Conservation (phyloP, 2,329 filamentous ascomycete genomes). For the Cladosporium sp. region DNA sequence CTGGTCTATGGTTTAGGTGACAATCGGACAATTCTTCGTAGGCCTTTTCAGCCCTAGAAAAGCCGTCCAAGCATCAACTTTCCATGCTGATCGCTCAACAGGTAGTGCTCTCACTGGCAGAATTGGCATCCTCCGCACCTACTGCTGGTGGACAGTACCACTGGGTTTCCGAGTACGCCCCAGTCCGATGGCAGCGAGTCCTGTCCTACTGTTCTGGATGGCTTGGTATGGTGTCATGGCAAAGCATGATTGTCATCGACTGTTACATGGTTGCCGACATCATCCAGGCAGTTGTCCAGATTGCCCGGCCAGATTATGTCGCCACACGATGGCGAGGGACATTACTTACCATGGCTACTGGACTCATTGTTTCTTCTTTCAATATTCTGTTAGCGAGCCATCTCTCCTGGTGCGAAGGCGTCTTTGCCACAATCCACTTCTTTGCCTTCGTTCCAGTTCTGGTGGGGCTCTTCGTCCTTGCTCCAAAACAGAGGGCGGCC, state of each 20-base stretch:
- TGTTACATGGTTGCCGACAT: conserved; percentile 8
- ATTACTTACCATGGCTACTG: conserved; percentile 21
- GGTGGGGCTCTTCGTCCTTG: conserved; percentile 24
- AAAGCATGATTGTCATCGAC: conserved; percentile 9
- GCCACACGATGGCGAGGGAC: conserved; percentile 21
- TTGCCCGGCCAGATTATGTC: conserved; percentile 10
- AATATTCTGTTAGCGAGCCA: conserved; percentile 25
- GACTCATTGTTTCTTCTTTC: conserved; percentile 20
- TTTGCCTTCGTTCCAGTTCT: conserved; percentile 29
- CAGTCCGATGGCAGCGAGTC: conserved; percentile 22
- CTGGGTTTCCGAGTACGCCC: conserved; percentile 29
- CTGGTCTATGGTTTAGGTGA: conserved; percentile 8
- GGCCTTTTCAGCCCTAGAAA: background rate
- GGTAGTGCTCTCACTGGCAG: conserved; percentile 29
- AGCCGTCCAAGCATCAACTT: background rate
- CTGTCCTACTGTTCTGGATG: conserved; percentile 8
- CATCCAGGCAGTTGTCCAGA: conserved; percentile 4
- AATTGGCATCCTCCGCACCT: conserved; percentile 30
- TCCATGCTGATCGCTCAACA: background rate
- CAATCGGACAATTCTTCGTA: conserved; percentile 1
- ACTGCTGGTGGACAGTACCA: conserved; percentile 25
- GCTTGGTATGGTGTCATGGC: conserved; percentile 10
- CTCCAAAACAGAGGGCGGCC: conserved; percentile 2
- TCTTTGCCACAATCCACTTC: conserved; percentile 28
- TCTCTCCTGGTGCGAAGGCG: conserved; percentile 26